phyloP scores from a whole-genome alignment of 257 asterid genomes.

The Solanum etuberosum region DNA sequence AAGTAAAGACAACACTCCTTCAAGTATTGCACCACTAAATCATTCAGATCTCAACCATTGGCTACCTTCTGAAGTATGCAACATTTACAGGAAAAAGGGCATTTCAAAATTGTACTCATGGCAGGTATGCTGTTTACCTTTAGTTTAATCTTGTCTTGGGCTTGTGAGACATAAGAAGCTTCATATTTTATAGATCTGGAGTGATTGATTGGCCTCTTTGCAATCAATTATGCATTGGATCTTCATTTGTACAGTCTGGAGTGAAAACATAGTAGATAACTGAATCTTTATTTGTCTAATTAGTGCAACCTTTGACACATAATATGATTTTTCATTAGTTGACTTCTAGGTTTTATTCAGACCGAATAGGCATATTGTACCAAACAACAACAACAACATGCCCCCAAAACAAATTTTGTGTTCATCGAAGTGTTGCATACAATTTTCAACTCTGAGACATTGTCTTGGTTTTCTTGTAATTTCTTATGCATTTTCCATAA shows the following conservation, averaged over 20 bases:
- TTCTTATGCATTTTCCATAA: not conserved
- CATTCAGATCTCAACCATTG: slow-evolving; percentile 61
- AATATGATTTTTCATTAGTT: not conserved
- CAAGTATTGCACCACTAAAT: slow-evolving; percentile 39
- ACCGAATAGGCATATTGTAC: not conserved
- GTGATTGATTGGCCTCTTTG: not conserved
- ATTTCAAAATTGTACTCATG: slow-evolving; percentile 72
- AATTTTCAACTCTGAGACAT: not conserved
- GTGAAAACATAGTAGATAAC: not conserved
- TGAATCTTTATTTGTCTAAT: not conserved
- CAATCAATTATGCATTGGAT: not conserved
- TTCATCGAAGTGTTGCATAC: not conserved
- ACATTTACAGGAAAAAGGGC: slow-evolving; percentile 68
- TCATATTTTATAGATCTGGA: not conserved
- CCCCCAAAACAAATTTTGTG: not conserved
- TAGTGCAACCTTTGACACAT: not conserved
- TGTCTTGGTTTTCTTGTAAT: not conserved
- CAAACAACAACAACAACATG: not conserved
- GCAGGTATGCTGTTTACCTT: slow-evolving; percentile 54
- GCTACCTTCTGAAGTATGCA: slow-evolving; percentile 92
- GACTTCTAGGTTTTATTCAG: not conserved
- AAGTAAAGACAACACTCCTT: slow-evolving; percentile 46
- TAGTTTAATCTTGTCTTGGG: slow-evolving; percentile 1
- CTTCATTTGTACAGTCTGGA: not conserved
- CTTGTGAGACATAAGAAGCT: not conserved